phyloP scores from a whole-genome alignment of 164 flowering plant species.

The Magnolia kwangsiensis region DNA sequence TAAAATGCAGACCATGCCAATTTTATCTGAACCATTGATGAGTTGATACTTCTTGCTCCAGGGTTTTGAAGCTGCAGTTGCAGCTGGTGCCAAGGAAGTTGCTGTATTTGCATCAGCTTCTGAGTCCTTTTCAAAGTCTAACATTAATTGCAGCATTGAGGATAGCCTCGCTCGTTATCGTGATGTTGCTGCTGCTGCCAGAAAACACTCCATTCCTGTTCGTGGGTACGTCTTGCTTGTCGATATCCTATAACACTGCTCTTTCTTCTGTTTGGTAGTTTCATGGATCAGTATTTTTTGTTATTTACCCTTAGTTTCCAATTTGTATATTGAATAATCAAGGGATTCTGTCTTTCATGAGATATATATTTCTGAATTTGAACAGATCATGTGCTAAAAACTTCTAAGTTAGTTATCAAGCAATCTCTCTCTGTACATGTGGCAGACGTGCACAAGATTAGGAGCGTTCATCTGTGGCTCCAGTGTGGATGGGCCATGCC shows the following conservation, averaged over 20 bases:
- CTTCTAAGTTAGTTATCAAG: too few relatives aligned
- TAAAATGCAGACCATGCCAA: background rate
- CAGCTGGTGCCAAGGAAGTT: conserved; percentile 95
- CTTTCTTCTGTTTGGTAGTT: background rate
- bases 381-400: too few relatives aligned
- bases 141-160: conserved; percentile 91
- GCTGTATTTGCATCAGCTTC: conserved; percentile 98
- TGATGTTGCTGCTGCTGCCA: conserved; percentile 77
- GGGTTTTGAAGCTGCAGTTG: conserved; percentile 96
- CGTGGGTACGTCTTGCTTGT: conserved; percentile 66
- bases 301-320: background rate
- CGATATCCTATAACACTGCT: background rate
- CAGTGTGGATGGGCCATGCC: background rate
- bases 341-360: background rate
- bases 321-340: background rate
- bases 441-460: background rate
- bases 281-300: background rate
- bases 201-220: conserved; percentile 69
- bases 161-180: conserved; percentile 82
- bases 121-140: conserved; percentile 90
- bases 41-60: conserved; percentile 17
- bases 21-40: background rate
- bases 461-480: background rate
- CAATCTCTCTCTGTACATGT: background rate
- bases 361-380: too few relatives aligned